These are phyloP conservation scores for Escovopsis weberi DNA, from an alignment of 2,329 filamentous ascomycete species.

Conservation along the genomic window DNA sequence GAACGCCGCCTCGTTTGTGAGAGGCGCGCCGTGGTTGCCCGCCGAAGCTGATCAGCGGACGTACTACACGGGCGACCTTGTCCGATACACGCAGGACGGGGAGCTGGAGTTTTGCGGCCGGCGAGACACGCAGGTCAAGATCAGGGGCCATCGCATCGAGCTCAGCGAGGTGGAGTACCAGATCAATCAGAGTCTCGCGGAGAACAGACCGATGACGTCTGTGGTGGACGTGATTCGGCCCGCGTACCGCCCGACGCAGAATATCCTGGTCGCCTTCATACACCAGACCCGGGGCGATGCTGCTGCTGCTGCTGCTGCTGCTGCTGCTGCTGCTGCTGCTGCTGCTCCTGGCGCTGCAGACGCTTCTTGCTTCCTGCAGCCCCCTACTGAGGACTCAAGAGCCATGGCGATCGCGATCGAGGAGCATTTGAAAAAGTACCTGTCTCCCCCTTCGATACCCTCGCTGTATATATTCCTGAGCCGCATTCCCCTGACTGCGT, in stretches of 20 bases:
- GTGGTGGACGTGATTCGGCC: no score
- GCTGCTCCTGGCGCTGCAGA: no score
- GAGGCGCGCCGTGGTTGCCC: background rate
- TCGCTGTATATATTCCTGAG: no score
- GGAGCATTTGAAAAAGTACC: no score
- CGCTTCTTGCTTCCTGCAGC: no score
- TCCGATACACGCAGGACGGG: slow-evolving; percentile 22
- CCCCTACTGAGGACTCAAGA: no score
- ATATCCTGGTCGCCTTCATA: background rate
- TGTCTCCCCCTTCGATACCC: no score
- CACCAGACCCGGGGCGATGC: no score
- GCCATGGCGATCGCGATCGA: no score
- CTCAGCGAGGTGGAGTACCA: slow-evolving; percentile 14
- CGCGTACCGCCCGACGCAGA: background rate
- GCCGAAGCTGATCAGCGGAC: slow-evolving; percentile 5
- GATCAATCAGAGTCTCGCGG: background rate
- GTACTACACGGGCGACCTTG: slow-evolving; percentile 33
- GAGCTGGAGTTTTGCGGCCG: slow-evolving; percentile 29
- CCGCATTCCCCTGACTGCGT: no score
- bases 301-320: no score
- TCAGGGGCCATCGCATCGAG: slow-evolving; percentile 41
- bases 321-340: no score
- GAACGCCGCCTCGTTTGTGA: slow-evolving; percentile 7
- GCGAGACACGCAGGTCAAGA: slow-evolving; percentile 41
- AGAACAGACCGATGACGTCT: slow-evolving; percentile 3